Conservation (phyloP, 805 yeast species). For the Pichia membranifaciens region DNA sequence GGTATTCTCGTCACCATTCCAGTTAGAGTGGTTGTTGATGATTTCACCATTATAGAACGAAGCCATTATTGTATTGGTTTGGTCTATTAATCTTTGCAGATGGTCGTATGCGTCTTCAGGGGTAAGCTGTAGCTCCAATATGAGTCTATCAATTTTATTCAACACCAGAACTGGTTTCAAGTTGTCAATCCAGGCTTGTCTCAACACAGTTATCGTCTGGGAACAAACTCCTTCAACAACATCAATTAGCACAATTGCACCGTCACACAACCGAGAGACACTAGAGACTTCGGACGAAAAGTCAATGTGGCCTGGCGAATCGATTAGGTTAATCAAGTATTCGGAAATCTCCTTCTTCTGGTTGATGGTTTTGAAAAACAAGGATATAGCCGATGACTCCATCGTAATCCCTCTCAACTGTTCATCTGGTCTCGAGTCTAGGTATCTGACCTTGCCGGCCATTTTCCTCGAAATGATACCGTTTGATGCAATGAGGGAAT, state of each 20-base stretch:
- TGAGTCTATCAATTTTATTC: constrained; percentile 85
- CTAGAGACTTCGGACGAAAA: constrained; percentile 95
- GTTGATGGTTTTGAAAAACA: constrained; percentile 70
- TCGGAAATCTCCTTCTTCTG: constrained; percentile 48
- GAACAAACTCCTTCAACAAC: constrained; percentile 98
- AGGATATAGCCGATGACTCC: constrained; percentile 93
- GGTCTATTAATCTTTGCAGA: constrained; percentile 73
- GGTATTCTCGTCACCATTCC: constrained; percentile 44
- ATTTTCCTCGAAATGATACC: constrained; percentile 91
- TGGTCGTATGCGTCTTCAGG: constrained; percentile 85
- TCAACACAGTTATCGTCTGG: constrained; percentile 87
- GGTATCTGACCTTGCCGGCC: constrained; percentile 91
- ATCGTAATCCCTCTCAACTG: constrained; percentile 94
- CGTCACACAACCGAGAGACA: constrained; percentile 93
- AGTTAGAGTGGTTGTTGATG: constrained; percentile 77
- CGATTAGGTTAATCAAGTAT: constrained; percentile 84
- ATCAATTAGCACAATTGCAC: constrained; percentile 91
- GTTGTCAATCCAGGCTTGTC: constrained; percentile 95
- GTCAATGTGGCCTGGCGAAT: constrained; percentile 99
- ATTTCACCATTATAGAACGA: constrained; percentile 89
- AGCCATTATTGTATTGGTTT: constrained; percentile 91
- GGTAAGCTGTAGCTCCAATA: constrained; percentile 73
- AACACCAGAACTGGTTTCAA: constrained; percentile 81
- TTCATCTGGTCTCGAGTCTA: constrained; percentile 94
- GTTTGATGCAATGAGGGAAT: constrained; percentile 86